Base-by-base conservation (phyloP, 352 stramenopile species). In the Globisporangium camurandrum region DNA sequence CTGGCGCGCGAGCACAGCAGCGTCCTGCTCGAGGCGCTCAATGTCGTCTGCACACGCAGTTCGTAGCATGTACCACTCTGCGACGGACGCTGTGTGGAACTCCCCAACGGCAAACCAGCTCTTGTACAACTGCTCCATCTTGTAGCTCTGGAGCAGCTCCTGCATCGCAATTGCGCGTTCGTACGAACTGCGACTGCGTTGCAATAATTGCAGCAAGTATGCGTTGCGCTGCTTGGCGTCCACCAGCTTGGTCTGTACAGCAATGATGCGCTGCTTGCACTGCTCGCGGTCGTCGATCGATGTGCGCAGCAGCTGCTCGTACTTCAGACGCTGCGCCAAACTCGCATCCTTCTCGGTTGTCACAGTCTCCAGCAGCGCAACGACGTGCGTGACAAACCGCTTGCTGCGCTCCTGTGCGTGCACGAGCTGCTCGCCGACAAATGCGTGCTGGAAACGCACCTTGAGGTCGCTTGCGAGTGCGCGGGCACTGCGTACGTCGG, bases 81-180 rank as follows among this genome's bases (percentile, higher is more conserved):
- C 63, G 26, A 72, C 28, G 17, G 59, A 55, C 2, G 37, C 40
- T 1, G 69, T 64, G 45, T 75, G 63, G 40, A 61, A 72, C 33
- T 69, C 63, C 6, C 57, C 56, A 19, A 72, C 43, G 3, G 42
- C 26, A 2, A 51, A 56, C 66, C 63, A 75, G 20, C 30, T 62
- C 42, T 72, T 75, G 49, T 62, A 72, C 10, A 70, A 47, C 19
- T 50, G 47, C 16, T 75, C 59, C 12, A 68, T 67, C 54, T 77
- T 73, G 40, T 59, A 66, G 40, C 65, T 69, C 8, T 54, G 47
- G 4, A 78, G 47, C 24, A 46, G 40, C 2, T 57, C 47, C 7
- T 43, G 55, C 41, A 66, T 59, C 5, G 30, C 9, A 1, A 54
- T 46, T 4, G 60, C 51, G n/a, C 43, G 58, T 7, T 65, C 60